These are phyloP conservation scores for Simmondsia chinensis DNA, from an alignment of 148 eudicot species.

Conservation along the genomic window DNA sequence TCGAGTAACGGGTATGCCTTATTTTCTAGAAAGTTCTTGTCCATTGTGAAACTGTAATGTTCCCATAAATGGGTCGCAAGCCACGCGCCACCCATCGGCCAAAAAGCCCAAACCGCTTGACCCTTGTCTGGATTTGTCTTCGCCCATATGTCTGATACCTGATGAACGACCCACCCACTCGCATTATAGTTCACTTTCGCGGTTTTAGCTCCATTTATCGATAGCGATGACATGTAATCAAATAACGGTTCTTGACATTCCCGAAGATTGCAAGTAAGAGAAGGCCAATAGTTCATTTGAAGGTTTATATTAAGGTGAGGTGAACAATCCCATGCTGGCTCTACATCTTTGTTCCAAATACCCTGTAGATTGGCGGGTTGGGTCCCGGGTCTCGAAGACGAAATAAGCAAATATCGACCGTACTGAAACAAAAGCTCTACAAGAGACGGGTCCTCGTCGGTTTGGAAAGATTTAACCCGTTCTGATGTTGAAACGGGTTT, in stretches of 20 bases:
- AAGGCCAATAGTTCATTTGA: slow-evolving; percentile 94
- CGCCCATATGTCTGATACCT: slow-evolving; percentile 86
- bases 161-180: slow-evolving; percentile 86
- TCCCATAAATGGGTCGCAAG: slow-evolving; percentile 94
- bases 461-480: slow-evolving; percentile 61
- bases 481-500: slow-evolving; percentile 40
- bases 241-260: slow-evolving; percentile 80
- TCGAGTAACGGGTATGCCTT: slow-evolving; percentile 70
- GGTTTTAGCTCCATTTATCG: slow-evolving; percentile 61
- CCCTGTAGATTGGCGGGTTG: slow-evolving; percentile 85
- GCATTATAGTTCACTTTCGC: slow-evolving; percentile 72
- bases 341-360: slow-evolving; percentile 62
- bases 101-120: slow-evolving; percentile 69
- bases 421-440: slow-evolving; percentile 81
- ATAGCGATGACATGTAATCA: slow-evolving; percentile 48
- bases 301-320: slow-evolving; percentile 93
- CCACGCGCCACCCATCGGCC: slow-evolving; percentile 99
- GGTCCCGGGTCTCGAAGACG: slow-evolving; percentile 74
- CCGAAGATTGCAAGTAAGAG: slow-evolving; percentile 68
- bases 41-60: slow-evolving; percentile 68
- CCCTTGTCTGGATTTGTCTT: slow-evolving; percentile 74
- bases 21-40: slow-evolving; percentile 52
- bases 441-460: slow-evolving; percentile 76
- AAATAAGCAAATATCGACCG: slow-evolving; percentile 78
- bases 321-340: slow-evolving; percentile 81